A percentile compares a stretch with the other conserved stretches of the same genome.
phyloP scores from a whole-genome alignment of 257 asterid species.

The Salvia rosmarinus region DNA sequence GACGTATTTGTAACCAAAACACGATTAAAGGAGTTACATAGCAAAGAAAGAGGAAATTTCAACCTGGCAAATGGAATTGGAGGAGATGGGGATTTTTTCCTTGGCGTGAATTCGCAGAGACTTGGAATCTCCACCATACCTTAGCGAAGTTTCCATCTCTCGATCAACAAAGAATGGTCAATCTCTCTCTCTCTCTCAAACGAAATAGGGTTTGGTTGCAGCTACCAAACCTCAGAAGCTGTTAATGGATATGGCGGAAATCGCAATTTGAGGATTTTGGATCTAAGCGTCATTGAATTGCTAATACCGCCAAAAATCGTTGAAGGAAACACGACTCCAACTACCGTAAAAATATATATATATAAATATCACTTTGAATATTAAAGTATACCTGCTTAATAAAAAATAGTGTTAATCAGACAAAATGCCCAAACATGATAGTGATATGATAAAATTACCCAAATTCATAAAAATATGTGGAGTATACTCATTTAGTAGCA shows the following conservation, averaged over 20 bases:
- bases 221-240: conserved; percentile 28
- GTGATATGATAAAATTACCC: too few relatives aligned
- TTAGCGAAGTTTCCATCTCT: conserved; percentile 84
- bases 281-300: background rate
- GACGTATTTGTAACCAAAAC: background rate
- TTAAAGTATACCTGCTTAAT: too few relatives aligned
- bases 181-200: background rate
- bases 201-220: conserved; percentile 30
- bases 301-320: background rate
- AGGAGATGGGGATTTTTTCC: conserved; percentile 65
- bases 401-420: too few relatives aligned
- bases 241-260: conserved; percentile 40
- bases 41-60: background rate
- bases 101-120: conserved; percentile 76
- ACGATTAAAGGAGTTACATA: background rate
- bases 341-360: too few relatives aligned
- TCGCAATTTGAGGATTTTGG: conserved; percentile 13
- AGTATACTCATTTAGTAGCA: too few relatives aligned
- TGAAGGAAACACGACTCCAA: background rate
- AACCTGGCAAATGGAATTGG: conserved; percentile 69
- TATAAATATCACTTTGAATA: too few relatives aligned
- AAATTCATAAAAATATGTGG: too few relatives aligned
- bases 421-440: too few relatives aligned
- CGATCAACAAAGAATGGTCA: background rate
- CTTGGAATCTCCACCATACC: conserved; percentile 76